Evolutionary conservation across 148 eudicot species (phyloP), one percentile per base, ranked within the genome.

Genomic region (Rhododendron ferrugineum): DNA sequence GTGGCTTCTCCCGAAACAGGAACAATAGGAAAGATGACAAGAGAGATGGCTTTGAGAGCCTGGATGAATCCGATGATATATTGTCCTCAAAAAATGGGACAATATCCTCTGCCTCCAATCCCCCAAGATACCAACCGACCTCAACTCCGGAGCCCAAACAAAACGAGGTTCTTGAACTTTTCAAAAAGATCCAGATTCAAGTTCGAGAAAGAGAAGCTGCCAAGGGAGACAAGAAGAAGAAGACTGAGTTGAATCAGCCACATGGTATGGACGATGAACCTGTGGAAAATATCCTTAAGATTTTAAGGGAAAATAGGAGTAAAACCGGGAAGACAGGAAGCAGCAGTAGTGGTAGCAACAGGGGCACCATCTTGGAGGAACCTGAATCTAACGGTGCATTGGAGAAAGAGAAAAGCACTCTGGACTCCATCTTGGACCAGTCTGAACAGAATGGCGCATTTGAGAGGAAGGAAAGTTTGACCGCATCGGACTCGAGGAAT

Each of bases 151-250:
- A 98, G 40, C 94, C 92, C 20, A 90, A 92, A 86, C 98, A 95
- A 88, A 92, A 84, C 86, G 99, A 93, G 87, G 93, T 97, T 84
- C 95, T 97, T 52, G 94, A 95, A 87, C 87, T 97, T 54, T 97
- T 97, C 81, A 86, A 89, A 36, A 93, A 90, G 88, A 95, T 95
- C 85, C 98, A 95, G 89, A 94, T 92, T 56, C 90, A 92, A 78
- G 96, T 95, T 81, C 93, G 98, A 62, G 95, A 95, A 88, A 90
- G 90, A 89, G 88, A 91, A 15, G 92, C 90, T 52, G 88, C 84
- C 75, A 94, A 94, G 87, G 98, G 93, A 87, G 98, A 90, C 85
- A 94, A 88, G 84, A 97, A 91, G 36, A 68, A 13, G 85, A 80
- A 0, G 86, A 80, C 62, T 80, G 95, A 95, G 81, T 86, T 87